Evolutionary conservation across 148 eudicot species (phyloP).

Genomic region (Chenopodium quinoa): DNA sequence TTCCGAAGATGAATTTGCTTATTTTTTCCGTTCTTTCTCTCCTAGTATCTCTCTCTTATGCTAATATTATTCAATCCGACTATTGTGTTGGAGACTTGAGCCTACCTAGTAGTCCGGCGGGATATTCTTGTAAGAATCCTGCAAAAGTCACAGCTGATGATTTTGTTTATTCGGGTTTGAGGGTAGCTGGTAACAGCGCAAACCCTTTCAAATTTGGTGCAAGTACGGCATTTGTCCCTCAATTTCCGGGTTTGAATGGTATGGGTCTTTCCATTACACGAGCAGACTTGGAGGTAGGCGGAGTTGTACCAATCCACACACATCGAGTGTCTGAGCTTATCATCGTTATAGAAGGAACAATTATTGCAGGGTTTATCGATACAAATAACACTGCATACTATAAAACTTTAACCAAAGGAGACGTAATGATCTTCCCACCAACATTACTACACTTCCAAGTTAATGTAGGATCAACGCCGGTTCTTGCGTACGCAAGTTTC

Average conservation of each 20-base stretch:
- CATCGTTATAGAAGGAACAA: background rate
- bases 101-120: conserved; percentile 5
- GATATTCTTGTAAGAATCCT: conserved; percentile 17
- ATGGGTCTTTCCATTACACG: background rate
- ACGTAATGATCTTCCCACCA: conserved; percentile 10
- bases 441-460: background rate
- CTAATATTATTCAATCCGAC: background rate
- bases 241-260: conserved; percentile 8
- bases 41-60: background rate
- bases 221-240: background rate
- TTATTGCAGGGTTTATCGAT: conserved; percentile 9
- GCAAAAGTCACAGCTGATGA: background rate
- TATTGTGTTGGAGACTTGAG: conserved; percentile 5
- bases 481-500: background rate
- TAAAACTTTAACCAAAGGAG: background rate
- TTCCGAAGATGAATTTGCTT: background rate
- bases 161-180: conserved; percentile 4
- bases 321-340: conserved; percentile 3
- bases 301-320: background rate
- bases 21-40: background rate
- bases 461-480: background rate
- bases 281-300: background rate
- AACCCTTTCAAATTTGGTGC: background rate
- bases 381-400: background rate
- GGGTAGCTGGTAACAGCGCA: background rate